Evolutionary conservation across 371 early-diverging fungal species (phyloP).

Genomic region (Apophysomyces ossiformis): DNA sequence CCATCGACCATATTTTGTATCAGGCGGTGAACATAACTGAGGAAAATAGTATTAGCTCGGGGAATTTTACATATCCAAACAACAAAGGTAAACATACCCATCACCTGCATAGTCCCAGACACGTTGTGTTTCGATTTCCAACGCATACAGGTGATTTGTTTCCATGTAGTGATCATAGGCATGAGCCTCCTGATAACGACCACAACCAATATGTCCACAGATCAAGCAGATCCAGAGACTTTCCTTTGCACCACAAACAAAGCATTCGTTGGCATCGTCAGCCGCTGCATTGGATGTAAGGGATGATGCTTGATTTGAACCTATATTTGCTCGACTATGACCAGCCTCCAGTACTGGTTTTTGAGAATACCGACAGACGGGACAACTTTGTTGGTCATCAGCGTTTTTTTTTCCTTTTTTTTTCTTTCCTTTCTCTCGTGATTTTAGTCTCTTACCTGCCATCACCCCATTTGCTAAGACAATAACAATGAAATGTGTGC

Average conservation of each 20-base stretch:
- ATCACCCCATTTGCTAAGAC: constrained; percentile 93
- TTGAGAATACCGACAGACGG: constrained; percentile 86
- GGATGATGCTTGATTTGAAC: constrained; percentile 14
- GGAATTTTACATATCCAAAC: not conserved
- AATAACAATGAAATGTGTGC: constrained; percentile 91
- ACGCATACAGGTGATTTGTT: constrained; percentile 82
- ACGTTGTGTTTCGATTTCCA: constrained; percentile 93
- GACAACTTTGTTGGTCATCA: constrained; percentile 61
- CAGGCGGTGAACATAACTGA: constrained; percentile 82
- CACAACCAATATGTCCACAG: constrained; percentile 91
- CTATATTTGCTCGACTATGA: constrained; percentile 16
- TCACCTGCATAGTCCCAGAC: constrained; percentile 98
- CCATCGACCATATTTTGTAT: constrained; percentile 87
- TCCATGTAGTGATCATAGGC: constrained; percentile 85
- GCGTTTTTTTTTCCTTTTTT: not conserved
- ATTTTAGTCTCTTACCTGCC: constrained; percentile 36
- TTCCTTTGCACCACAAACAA: constrained; percentile 70
- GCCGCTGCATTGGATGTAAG: constrained; percentile 14
- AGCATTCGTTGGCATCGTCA: constrained; percentile 64
- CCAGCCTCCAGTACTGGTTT: constrained; percentile 36
- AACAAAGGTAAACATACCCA: constrained; percentile 51
- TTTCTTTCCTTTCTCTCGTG: not conserved
- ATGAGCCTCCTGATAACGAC: constrained; percentile 81
- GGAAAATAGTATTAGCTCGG: not conserved
- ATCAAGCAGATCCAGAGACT: constrained; percentile 95